Conservation (phyloP, 208 protist genomes). For the Polymyxa betae region DNA sequence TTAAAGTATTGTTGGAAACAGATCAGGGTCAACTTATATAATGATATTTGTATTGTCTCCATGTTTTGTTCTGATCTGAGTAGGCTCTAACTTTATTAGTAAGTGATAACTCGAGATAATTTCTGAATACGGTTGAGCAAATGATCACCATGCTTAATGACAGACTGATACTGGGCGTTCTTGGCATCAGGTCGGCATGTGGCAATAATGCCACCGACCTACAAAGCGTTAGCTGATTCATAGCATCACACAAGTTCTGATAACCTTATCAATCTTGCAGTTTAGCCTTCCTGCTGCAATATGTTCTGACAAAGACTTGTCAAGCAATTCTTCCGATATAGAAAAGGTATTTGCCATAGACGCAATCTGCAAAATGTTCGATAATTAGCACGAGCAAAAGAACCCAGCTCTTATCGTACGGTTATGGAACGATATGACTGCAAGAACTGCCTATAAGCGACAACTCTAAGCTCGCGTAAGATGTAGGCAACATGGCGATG, state of each 20-base stretch:
- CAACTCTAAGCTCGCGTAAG: slow-evolving; percentile 91
- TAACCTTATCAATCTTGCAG: slow-evolving; percentile 96
- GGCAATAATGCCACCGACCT: slow-evolving; percentile 83
- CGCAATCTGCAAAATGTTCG: background rate
- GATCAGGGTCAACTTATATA: slow-evolving; percentile 29
- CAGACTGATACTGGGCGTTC: slow-evolving; percentile 92
- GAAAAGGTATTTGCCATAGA: slow-evolving; percentile 27
- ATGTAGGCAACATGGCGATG: slow-evolving; percentile 90
- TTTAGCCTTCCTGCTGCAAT: slow-evolving; percentile 92
- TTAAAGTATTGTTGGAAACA: slow-evolving; percentile 13
- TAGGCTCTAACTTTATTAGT: too few species aligned
- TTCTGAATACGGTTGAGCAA: slow-evolving; percentile 97
- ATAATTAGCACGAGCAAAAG: background rate
- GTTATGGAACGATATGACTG: slow-evolving; percentile 90
- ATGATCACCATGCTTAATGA: slow-evolving; percentile 92
- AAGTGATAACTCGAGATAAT: slow-evolving; percentile 92
- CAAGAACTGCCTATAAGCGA: slow-evolving; percentile 96
- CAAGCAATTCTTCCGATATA: background rate
- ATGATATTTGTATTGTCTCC: too few species aligned
- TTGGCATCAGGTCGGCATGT: slow-evolving; percentile 92
- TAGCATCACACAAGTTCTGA: background rate
- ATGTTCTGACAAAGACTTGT: slow-evolving; percentile 91
- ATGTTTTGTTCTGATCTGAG: too few species aligned
- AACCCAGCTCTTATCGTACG: background rate
- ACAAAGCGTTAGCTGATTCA: background rate